A percentile compares a stretch with the other conserved stretches of the same genome.
Conservation (phyloP, 495 filamentous ascomycete genomes). For the Echria macrotheca region DNA sequence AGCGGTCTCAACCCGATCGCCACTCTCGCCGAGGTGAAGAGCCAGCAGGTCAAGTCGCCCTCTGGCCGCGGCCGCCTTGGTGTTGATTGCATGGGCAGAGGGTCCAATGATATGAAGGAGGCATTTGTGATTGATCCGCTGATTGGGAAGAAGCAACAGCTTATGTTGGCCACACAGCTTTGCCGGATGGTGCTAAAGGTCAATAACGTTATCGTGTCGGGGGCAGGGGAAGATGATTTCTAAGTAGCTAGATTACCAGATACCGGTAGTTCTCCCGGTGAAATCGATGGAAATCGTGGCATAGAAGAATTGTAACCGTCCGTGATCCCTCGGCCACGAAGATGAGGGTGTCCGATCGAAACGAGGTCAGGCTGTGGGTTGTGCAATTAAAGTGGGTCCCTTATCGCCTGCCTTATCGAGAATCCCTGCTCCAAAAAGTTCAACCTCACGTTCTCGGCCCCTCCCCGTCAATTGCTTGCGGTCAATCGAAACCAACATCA, state of each 20-base stretch:
- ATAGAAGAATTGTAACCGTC: constrained; percentile 5
- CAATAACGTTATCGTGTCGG: constrained; percentile 93
- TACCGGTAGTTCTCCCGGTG: background rate
- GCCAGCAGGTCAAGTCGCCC: constrained; percentile 87
- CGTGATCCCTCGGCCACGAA: no score
- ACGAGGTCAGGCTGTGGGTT: no score
- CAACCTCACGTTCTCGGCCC: background rate
- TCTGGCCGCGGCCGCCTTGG: constrained; percentile 61
- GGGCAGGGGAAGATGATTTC: constrained; percentile 86
- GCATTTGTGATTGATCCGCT: constrained; percentile 97
- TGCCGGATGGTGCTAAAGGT: constrained; percentile 99
- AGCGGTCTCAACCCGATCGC: constrained; percentile 93
- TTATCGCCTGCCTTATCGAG: constrained; percentile 1
- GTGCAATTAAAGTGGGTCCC: no score
- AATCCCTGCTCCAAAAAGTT: background rate
- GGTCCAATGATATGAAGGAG: constrained; percentile 93
- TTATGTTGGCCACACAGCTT: constrained; percentile 91
- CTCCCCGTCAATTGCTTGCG: constrained; percentile 5
- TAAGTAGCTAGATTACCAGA: constrained; percentile 49
- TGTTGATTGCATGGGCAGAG: constrained; percentile 95
- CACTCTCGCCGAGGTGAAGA: constrained; percentile 90
- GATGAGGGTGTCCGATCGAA: no score
- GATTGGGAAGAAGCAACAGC: constrained; percentile 95
- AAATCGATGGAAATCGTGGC: background rate
- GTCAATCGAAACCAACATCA: background rate